A percentile compares a stretch with the other conserved stretches of the same genome.
These are phyloP conservation scores for Perilla frutescens DNA, from an alignment of 257 asterid species.

Conservation along the genomic window DNA sequence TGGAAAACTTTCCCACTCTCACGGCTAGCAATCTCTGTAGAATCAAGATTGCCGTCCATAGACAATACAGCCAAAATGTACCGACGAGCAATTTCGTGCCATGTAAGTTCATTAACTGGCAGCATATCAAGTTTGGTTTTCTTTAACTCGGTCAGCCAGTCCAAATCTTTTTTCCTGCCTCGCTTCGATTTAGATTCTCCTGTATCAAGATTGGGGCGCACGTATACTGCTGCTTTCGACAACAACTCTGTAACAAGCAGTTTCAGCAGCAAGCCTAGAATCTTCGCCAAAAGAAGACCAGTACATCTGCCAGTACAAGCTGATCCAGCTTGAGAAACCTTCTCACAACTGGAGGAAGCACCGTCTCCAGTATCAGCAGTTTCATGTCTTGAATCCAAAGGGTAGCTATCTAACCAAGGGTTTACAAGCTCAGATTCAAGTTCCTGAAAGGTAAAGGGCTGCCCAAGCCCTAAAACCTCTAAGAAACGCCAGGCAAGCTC, in stretches of 20 bases:
- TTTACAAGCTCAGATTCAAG: constrained; percentile 74
- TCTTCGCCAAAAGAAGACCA: constrained; percentile 64
- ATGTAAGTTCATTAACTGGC: constrained; percentile 86
- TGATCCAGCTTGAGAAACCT: constrained; percentile 49
- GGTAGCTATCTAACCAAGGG: constrained; percentile 69
- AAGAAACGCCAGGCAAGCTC: constrained; percentile 79
- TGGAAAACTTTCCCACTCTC: constrained; percentile 92
- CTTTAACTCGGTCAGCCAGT: constrained; percentile 64
- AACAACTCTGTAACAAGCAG: constrained; percentile 77
- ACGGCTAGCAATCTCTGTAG: constrained; percentile 76
- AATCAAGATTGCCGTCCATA: constrained; percentile 87
- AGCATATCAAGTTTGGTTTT: constrained; percentile 70
- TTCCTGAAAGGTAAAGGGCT: constrained; percentile 71
- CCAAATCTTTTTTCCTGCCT: constrained; percentile 85
- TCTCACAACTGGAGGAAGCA: constrained; percentile 42
- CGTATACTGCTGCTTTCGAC: constrained; percentile 76
- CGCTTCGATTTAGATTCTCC: constrained; percentile 80
- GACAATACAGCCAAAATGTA: constrained; percentile 74
- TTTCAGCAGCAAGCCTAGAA: constrained; percentile 65
- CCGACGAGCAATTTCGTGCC: constrained; percentile 97
- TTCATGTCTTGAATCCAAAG: constrained; percentile 43
- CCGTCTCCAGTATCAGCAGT: constrained; percentile 44
- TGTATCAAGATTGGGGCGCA: constrained; percentile 71
- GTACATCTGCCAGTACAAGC: constrained; percentile 48
- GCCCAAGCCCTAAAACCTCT: constrained; percentile 74